A percentile compares a stretch with the other conserved stretches of the same genome.
Evolutionary conservation across 352 stramenopile genomes (phyloP).

Genomic region (Globisporangium alternatum): DNA sequence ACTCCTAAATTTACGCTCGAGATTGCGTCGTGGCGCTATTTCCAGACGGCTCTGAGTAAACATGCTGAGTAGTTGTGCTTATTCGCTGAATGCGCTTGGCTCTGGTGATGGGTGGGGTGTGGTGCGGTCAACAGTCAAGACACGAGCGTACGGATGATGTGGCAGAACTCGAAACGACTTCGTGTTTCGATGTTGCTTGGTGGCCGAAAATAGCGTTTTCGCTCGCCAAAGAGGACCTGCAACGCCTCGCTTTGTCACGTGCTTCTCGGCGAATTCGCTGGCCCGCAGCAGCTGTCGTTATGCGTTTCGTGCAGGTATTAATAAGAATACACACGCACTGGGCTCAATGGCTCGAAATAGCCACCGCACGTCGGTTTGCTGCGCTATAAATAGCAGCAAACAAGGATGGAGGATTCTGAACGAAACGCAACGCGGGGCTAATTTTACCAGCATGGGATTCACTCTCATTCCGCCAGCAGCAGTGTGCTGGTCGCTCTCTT

Average conservation of each 20-base stretch:
- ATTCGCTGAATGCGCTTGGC: too few relatives aligned
- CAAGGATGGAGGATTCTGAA: too few relatives aligned
- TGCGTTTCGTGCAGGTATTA: background rate
- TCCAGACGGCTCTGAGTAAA: too few relatives aligned
- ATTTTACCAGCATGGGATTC: background rate
- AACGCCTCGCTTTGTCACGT: background rate
- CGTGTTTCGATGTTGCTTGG: too few relatives aligned
- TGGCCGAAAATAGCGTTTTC: background rate
- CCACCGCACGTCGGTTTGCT: background rate
- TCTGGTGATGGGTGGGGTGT: too few relatives aligned
- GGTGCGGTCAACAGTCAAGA: too few relatives aligned
- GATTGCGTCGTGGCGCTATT: too few relatives aligned
- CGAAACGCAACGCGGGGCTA: background rate
- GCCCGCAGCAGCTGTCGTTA: background rate
- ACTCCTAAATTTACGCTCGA: too few relatives aligned
- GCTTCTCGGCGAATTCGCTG: background rate
- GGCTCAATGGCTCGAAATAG: background rate
- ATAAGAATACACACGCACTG: background rate
- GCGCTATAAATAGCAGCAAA: background rate
- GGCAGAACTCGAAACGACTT: too few relatives aligned
- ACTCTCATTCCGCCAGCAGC: background rate
- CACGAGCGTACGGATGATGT: too few relatives aligned
- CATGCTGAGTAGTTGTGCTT: too few relatives aligned
- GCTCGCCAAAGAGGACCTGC: background rate
- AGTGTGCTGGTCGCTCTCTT: background rate